These are phyloP conservation scores for Rhizomucor miehei DNA, from an alignment of 371 early-diverging fungal genomes.

Conservation along the genomic window DNA sequence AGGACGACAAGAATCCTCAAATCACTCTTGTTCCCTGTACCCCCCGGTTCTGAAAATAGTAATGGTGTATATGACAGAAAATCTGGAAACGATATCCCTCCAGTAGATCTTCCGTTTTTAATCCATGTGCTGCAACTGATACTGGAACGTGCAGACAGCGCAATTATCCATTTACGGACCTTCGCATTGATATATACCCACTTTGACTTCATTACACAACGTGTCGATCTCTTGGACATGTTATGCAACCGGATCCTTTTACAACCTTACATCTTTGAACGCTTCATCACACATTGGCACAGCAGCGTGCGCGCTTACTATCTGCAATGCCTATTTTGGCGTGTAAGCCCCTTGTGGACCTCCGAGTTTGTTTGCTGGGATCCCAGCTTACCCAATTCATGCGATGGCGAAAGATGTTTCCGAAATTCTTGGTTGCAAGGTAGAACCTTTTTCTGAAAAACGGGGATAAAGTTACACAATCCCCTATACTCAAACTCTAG, in stretches of 20 bases:
- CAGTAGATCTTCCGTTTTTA: conserved; percentile 45
- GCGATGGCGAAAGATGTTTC: conserved; percentile 6
- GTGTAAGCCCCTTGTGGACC: conserved; percentile 36
- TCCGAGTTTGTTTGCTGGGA: conserved; percentile 5
- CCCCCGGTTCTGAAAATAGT: background rate
- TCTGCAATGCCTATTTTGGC: conserved; percentile 51
- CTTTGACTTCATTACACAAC: conserved; percentile 48
- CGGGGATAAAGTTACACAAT: background rate
- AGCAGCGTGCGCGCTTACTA: conserved; percentile 52
- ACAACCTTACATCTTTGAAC: conserved; percentile 43
- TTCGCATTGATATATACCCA: conserved; percentile 53
- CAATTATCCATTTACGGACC: conserved; percentile 47
- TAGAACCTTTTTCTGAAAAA: background rate
- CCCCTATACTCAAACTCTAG: background rate
- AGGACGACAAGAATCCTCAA: too few relatives aligned
- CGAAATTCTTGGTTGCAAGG: conserved; percentile 6
- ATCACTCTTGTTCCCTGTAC: too few relatives aligned
- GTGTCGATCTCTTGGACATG: conserved; percentile 31
- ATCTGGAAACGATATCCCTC: background rate
- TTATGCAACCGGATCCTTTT: conserved; percentile 43
- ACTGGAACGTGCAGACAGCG: conserved; percentile 45
- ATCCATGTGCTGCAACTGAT: conserved; percentile 43
- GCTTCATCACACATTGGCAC: conserved; percentile 56
- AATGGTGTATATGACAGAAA: background rate
- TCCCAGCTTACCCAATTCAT: background rate